Base-by-base conservation (phyloP, 2,329 filamentous ascomycete species). In the Cladosporium sp. region DNA sequence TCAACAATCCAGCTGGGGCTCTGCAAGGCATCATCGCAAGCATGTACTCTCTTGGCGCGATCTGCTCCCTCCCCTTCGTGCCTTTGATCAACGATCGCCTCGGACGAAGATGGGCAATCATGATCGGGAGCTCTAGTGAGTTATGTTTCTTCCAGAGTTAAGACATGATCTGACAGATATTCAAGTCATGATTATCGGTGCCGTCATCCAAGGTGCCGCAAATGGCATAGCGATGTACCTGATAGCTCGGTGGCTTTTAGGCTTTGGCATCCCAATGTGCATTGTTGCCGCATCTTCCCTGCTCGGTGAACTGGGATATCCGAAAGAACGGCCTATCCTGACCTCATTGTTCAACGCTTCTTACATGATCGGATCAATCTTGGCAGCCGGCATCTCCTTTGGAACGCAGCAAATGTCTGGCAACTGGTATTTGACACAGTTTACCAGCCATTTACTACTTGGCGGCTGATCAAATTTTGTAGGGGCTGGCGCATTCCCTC, bases 321-420 rank as follows among this genome's bases (percentile, higher is more conserved):
- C 81, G 2, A 83, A 81, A 62, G 80, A 83, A 64, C 77, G 81
- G 56, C 72, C 80, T 0, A 70, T 78, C n/a, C 59, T 83, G 49
- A 83, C 79, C 1, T 81, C 79, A 6, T 68, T 82, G 1, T 83
- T 83, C 72, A 83, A 83, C 59, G 75, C 79, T 1, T 79, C 76
- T 1, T 81, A 79, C 63, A 82, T 79, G 55, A 68, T 81, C 54
- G 78, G 79, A 33, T 80, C 81, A 42, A 59, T 52, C 22, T 42
- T 52, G 9, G 49, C 78, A 0, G 75, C 77, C 1, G 73, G 70
- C 19, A 74, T 79, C 19, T 73, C 75, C 0, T 74, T 78, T 49
- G 72, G 74, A 19, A 80, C 78, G 4, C 72, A 71, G 19, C 59
- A 63, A 11, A 74, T 77, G 49, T 37, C 22, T 38, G 43, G 46